These are phyloP conservation scores for Mycena latifolia DNA, from an alignment of 768 basidiomycete genomes.

Conservation along the genomic window DNA sequence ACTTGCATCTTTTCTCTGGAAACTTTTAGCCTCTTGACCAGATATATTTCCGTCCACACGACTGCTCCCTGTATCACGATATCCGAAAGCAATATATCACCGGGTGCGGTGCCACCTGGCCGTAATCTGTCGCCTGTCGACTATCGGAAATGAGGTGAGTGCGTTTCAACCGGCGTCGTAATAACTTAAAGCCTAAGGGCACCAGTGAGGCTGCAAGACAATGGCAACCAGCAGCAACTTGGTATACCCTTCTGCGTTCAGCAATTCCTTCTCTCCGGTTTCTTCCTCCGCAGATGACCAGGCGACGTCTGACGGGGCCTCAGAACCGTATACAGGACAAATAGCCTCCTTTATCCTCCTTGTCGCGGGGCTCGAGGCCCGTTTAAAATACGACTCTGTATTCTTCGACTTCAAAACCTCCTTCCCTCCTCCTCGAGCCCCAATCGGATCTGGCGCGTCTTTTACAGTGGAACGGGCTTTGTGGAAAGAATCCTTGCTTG, in stretches of 20 bases:
- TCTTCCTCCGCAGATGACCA: too few relatives aligned
- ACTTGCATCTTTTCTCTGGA: too few relatives aligned
- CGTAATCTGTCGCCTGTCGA: too few relatives aligned
- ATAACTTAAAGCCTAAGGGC: too few relatives aligned
- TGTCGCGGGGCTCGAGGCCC: conserved; percentile 16
- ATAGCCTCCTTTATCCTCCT: conserved; percentile 24
- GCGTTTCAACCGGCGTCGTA: too few relatives aligned
- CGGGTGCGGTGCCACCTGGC: too few relatives aligned
- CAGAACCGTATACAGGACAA: conserved; percentile 8
- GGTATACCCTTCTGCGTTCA: neutral
- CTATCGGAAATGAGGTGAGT: too few relatives aligned
- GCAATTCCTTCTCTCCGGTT: neutral
- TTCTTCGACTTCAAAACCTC: conserved; percentile 7
- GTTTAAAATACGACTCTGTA: conserved; percentile 11
- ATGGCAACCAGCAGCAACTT: neutral
- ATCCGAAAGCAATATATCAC: too few relatives aligned
- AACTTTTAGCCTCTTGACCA: too few relatives aligned
- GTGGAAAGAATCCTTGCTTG: neutral
- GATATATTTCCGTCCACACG: too few relatives aligned
- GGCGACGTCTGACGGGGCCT: neutral
- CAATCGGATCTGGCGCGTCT: neutral
- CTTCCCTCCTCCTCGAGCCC: neutral
- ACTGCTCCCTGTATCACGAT: too few relatives aligned
- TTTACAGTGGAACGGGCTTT: conserved; percentile 3
- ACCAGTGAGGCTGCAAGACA: too few relatives aligned